Conservation (phyloP, 2,329 filamentous ascomycete species). For the Ascochyta viciae-villosae region DNA sequence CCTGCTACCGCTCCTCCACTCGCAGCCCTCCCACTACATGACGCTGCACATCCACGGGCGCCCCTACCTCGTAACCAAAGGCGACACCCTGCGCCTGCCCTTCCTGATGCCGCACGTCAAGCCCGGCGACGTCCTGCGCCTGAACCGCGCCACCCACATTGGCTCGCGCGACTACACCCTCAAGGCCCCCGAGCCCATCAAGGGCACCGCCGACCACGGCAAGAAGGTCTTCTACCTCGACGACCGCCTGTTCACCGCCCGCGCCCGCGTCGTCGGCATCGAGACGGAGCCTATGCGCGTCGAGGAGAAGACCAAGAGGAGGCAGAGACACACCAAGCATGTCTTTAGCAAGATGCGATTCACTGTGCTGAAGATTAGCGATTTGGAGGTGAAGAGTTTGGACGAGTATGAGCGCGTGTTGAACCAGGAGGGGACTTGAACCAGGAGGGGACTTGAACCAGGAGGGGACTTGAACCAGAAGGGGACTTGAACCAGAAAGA, state of each 20-base stretch:
- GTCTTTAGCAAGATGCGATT: constrained; percentile 91
- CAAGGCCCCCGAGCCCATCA: constrained; percentile 57
- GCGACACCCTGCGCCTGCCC: constrained; percentile 58
- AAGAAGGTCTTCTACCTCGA: constrained; percentile 70
- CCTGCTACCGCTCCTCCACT: constrained; percentile 73
- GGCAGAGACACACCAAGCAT: constrained; percentile 70
- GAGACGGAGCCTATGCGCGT: constrained; percentile 71
- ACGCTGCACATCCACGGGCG: constrained; percentile 80
- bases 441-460: no score
- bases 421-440: background rate
- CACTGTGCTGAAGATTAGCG: constrained; percentile 84
- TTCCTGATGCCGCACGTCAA: constrained; percentile 58
- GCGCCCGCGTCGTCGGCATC: constrained; percentile 82
- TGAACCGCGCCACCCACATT: constrained; percentile 83
- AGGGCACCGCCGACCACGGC: constrained; percentile 38
- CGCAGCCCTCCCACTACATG: constrained; percentile 79
- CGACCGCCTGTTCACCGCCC: constrained; percentile 81
- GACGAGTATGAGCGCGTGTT: constrained; percentile 59
- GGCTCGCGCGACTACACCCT: constrained; percentile 92
- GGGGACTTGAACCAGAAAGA: no score
- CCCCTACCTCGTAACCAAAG: constrained; percentile 76
- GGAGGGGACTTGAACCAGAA: no score
- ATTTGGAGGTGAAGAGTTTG: constrained; percentile 71
- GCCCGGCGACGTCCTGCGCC: constrained; percentile 83
- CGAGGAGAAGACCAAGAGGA: constrained; percentile 68